Conservation (phyloP, 2,329 filamentous ascomycete genomes). For the Eurotiales sp. region DNA sequence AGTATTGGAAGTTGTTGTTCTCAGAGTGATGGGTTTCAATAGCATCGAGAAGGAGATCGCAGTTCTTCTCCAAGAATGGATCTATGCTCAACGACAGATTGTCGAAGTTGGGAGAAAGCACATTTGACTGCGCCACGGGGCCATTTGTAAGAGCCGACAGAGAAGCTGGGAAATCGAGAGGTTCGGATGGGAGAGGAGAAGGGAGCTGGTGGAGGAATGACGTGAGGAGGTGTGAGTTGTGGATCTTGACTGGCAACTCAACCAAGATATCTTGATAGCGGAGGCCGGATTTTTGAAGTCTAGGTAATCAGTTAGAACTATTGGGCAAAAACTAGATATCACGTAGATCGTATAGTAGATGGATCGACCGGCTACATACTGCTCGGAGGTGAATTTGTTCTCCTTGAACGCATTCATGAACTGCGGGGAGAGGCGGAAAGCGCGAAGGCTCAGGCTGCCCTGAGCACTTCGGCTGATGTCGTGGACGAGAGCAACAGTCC, state of each 20-base stretch:
- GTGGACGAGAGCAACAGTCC: slow-evolving; percentile 84
- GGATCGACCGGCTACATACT: slow-evolving; percentile 57
- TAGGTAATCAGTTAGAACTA: slow-evolving; percentile 43
- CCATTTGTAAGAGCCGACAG: slow-evolving; percentile 72
- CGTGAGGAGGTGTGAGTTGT: slow-evolving; percentile 96
- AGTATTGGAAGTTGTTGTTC: slow-evolving; percentile 98
- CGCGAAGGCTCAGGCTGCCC: slow-evolving; percentile 81
- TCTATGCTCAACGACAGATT: slow-evolving; percentile 90
- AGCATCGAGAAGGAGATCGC: slow-evolving; percentile 90
- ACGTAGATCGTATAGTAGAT: too few species aligned
- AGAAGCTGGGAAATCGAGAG: slow-evolving; percentile 72
- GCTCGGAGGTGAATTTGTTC: slow-evolving; percentile 94
- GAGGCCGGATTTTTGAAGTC: slow-evolving; percentile 90
- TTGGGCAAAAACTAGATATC: too few species aligned
- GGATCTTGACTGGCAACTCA: slow-evolving; percentile 82
- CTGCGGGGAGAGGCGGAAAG: slow-evolving; percentile 79
- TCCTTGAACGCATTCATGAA: slow-evolving; percentile 95
- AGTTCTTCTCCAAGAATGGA: slow-evolving; percentile 97
- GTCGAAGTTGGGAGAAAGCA: slow-evolving; percentile 84
- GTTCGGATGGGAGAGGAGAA: slow-evolving; percentile 58
- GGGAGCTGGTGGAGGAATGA: slow-evolving; percentile 93
- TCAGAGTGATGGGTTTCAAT: slow-evolving; percentile 98
- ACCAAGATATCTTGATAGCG: slow-evolving; percentile 90
- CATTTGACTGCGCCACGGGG: slow-evolving; percentile 53
- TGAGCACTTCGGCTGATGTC: slow-evolving; percentile 94